These are phyloP conservation scores for Podospora didyma DNA, from an alignment of 495 filamentous ascomycete species.

Conservation along the genomic window DNA sequence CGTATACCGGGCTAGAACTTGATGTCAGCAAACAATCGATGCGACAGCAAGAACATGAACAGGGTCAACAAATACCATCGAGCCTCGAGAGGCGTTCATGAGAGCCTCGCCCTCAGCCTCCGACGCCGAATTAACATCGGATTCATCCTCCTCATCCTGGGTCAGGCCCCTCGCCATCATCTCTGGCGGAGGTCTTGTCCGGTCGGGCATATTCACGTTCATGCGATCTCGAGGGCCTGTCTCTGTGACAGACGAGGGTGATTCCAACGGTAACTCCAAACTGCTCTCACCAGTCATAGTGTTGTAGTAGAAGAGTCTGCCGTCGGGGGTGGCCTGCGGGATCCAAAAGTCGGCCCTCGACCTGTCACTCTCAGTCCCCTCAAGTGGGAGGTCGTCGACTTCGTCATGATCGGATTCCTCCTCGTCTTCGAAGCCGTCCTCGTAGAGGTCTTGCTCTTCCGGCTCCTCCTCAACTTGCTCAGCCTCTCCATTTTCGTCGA, in stretches of 20 bases:
- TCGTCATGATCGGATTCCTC: conserved; percentile 39
- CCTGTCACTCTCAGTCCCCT: conserved; percentile 63
- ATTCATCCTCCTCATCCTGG: conserved; percentile 81
- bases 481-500: conserved; percentile 57
- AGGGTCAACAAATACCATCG: conserved; percentile 41
- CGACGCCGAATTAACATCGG: conserved; percentile 72
- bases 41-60: background rate
- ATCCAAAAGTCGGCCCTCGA: conserved; percentile 98
- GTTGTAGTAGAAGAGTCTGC: conserved; percentile 95
- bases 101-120: conserved; percentile 66
- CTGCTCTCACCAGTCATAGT: conserved; percentile 90
- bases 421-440: conserved; percentile 33
- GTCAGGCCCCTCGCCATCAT: conserved; percentile 81
- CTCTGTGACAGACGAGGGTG: conserved; percentile 75
- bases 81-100: conserved; percentile 43
- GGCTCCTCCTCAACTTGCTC: conserved; percentile 70
- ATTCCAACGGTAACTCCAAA: conserved; percentile 90
- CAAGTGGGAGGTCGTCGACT: conserved; percentile 60
- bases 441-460: conserved; percentile 46
- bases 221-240: conserved; percentile 81
- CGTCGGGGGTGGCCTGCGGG: conserved; percentile 91
- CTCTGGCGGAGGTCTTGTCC: conserved; percentile 88
- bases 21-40: conserved; percentile 11
- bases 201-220: conserved; percentile 82
- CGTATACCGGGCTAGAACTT: conserved; percentile 50